Evolutionary conservation across 2,329 filamentous ascomycete species (phyloP), one percentile per base, ranked within the genome.

Genomic region (Akanthomyces uredinophilus): DNA sequence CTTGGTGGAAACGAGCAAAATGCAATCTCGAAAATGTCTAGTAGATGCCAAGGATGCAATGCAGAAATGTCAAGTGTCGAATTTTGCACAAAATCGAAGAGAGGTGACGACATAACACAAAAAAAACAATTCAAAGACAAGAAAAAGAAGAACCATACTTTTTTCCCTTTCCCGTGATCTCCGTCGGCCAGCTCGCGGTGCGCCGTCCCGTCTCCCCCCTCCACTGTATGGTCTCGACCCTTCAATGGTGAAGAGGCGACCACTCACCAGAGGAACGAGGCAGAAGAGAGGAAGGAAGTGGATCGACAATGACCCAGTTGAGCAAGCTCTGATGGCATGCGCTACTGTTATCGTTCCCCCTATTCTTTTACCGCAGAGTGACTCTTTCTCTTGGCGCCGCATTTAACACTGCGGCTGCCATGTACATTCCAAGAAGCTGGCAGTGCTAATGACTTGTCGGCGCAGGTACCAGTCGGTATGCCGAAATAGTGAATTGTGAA

Each of bases 361-460:
- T 16, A 35, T 37, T 46, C 47, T 29, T 51, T 24, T 11, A 51
- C 37, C 39, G 14, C 39, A 35, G 24, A 11, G 47, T 29, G 57
- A 53, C 39, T 60, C 37, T 50, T 35, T 44, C 46, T 35, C 58
- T 53, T 60, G 58, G 58, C 58, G 49, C 58, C 39, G 58, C 58
- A 35, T 53, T 60, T 60, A 46, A 37, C 18, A 52, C 39, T 46
- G 39, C 27, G n/a, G 39, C 27, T 27, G 49, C 49, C 58, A 53
- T 60, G 27, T 53, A 16, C 47, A 53, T 46, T 46, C 49, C 49
- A 53, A 22, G 39, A 46, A 35, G 49, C 58, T 52, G 51, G 22
- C 50, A 56, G 43, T 50, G 52, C 51, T 55, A 29, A 37, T 22
- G 41, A 50, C 24, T 59, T 53, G 39, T 46, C 50, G 27, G 49